Percentiles rank a stretch among this genome's conserved stretches.
phyloP scores from a whole-genome alignment of 352 stramenopile species.

The Globisporangium splendens region DNA sequence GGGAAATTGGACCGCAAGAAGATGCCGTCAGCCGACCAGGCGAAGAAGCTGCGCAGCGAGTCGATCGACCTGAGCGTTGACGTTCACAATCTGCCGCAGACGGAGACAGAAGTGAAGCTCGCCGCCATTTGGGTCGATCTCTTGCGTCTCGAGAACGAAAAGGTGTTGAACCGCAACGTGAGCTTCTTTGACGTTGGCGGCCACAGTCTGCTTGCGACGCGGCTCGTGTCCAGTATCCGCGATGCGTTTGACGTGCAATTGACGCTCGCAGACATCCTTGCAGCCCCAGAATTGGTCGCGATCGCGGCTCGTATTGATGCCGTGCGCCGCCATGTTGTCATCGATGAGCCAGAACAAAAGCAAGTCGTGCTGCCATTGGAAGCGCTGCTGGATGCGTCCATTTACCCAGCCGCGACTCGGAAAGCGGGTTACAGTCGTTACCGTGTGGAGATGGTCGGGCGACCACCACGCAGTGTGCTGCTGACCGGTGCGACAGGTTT shows the following conservation, averaged over 20 bases:
- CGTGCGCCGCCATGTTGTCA: slow-evolving; percentile 12
- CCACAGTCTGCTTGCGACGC: slow-evolving; percentile 73
- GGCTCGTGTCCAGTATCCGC: slow-evolving; percentile 67
- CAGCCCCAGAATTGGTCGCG: slow-evolving; percentile 45
- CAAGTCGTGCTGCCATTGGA: slow-evolving; percentile 61
- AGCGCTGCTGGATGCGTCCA: slow-evolving; percentile 58
- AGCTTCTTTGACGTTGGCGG: slow-evolving; percentile 84
- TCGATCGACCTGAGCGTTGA: slow-evolving; percentile 68
- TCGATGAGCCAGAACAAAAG: slow-evolving; percentile 19
- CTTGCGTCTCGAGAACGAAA: slow-evolving; percentile 54
- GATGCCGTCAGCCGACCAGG: slow-evolving; percentile 69
- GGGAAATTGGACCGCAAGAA: slow-evolving; percentile 90
- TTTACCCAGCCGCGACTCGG: slow-evolving; percentile 67
- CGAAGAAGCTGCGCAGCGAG: slow-evolving; percentile 61
- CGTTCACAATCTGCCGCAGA: slow-evolving; percentile 40
- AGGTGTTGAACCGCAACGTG: slow-evolving; percentile 47
- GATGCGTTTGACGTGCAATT: slow-evolving; percentile 62
- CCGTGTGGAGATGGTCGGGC: slow-evolving; percentile 70
- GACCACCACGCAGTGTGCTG: slow-evolving; percentile 76
- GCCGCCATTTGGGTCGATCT: slow-evolving; percentile 64
- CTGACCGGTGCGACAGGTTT: slow-evolving; percentile 91
- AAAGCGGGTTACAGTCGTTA: slow-evolving; percentile 78
- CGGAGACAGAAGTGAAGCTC: slow-evolving; percentile 54
- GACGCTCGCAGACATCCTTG: slow-evolving; percentile 74
- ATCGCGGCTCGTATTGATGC: slow-evolving; percentile 58